Base-by-base conservation (phyloP, 2,329 filamentous ascomycete genomes). In the Phyllosticta capitalensis region DNA sequence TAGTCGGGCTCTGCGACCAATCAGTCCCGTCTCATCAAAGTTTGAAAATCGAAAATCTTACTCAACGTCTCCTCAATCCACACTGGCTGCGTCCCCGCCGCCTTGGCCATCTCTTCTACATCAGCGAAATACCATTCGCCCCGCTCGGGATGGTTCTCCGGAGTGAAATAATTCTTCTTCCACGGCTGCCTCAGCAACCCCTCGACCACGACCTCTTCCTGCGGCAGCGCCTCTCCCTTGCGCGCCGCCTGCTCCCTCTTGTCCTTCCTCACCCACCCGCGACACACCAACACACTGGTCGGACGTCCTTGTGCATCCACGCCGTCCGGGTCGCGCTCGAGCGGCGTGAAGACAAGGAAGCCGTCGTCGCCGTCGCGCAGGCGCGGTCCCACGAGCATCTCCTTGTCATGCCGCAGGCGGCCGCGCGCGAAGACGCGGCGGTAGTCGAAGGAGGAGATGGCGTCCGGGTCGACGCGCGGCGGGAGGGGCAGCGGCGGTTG, bases 111-210 rank as follows among this genome's bases (percentile, higher is more conserved):
- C 79, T 96, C 84, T 67, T 81, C 74, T 22, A 99, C 90, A 73
- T 96, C 92, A 0, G 94, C 92, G 69, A 99, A 99, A 75, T 96
- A 96, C 72, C 95, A 99, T 73, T 91, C 86, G 61, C 87, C 84
- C 69, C 85, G 85, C 65, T 92, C 86, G 0, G 92, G 92, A 66
- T 84, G 79, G 67, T 99, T 99, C 0, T 88, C 85, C 0, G 94
- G 94, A 59, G 94, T 99, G 72, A 99, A 99, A 82, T 92, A 88
- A 72, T 99, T 99, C 81, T 92, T 95, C 81, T 95, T 94, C 83
- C 90, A 95, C 9, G 92, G 92, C 76, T 94, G 85, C 61, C 94
- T 77, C 71, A 99, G 71, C 71, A 99, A 68, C 0, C 94, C 94
- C 75, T 96, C 86, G 2, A 99, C 85, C 0, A 81, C 82, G 9